Evolutionary conservation across 805 yeast genomes (phyloP), one percentile per base, ranked within the genome.

Genomic region (Schwanniomyces occidentalis): DNA sequence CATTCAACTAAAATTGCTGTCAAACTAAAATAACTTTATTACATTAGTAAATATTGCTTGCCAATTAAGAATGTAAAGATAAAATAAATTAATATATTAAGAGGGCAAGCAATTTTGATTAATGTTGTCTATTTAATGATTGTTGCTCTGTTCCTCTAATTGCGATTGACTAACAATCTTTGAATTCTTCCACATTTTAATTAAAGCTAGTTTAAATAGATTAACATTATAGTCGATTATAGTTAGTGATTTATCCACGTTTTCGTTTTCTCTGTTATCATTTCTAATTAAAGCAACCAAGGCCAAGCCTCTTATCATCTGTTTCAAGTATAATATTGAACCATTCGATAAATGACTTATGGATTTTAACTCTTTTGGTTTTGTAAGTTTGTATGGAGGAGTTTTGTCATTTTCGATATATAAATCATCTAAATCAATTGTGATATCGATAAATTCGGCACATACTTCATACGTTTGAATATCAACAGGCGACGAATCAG

Each of bases 401-500:
- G 22, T 34, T 14, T 37, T 35, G 17, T 44, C 45, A 18, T 51
- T 49, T 25, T 61, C 69, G 27, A 63, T 52, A 46, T 85, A 83
- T 27, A 85, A 57, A 32, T 84, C 85, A 48, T 87, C 90, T 44
- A 93, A 64, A 53, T 93, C 98, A 16, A 89, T 82, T 3, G 96
- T 82, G 10, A 91, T 93, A 58, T 93, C 98, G 29, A 93, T 91
- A 53, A 93, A 93, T 53, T 93, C 98, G 0, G 97, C 95, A 60
- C 98, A 93, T 2, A 91, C 95, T 57, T 93, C 97, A 56, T 93
- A 93, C 0, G 95, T 86, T 53, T 89, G 95, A 25, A 88, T 84
- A 61, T 91, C 98, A 24, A 91, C 96, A 0, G 98, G 97, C 2
- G 90, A 81, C 0, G 96, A 85, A 58, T 93, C 99, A 0, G 98